These are phyloP conservation scores for Malassezia psittaci DNA, from an alignment of 1,284 basidiomycete genomes.

Conservation along the genomic window DNA sequence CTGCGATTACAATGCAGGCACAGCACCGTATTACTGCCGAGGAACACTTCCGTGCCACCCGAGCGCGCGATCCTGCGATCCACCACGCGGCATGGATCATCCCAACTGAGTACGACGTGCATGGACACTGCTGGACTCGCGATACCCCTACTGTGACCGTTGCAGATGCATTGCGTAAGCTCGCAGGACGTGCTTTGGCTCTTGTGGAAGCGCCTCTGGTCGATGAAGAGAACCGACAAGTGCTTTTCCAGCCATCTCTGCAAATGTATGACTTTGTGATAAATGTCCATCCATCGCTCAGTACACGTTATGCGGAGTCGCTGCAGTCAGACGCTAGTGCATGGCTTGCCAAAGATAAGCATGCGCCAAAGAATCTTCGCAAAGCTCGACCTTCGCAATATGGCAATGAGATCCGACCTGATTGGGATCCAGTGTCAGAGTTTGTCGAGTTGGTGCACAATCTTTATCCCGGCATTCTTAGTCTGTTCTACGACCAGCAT, in stretches of 20 bases:
- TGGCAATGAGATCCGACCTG: slow-evolving; percentile 24
- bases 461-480: slow-evolving; percentile 66
- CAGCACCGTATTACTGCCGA: slow-evolving; percentile 57
- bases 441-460: slow-evolving; percentile 59
- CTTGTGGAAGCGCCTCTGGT: slow-evolving; percentile 17
- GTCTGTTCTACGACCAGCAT: slow-evolving; percentile 72
- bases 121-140: slow-evolving; percentile 63
- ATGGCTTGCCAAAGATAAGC: slow-evolving; percentile 26
- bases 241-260: slow-evolving; percentile 71
- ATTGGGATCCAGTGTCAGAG: slow-evolving; percentile 66
- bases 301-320: slow-evolving; percentile 61
- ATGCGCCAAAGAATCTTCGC: slow-evolving; percentile 53
- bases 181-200: slow-evolving; percentile 24
- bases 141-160: slow-evolving; percentile 25
- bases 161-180: slow-evolving; percentile 32
- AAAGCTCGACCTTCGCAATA: slow-evolving; percentile 40
- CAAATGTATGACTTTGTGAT: slow-evolving; percentile 78
- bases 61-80: slow-evolving; percentile 42
- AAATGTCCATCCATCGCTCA: slow-evolving; percentile 58
- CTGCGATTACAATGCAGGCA: slow-evolving; percentile 45
- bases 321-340: slow-evolving; percentile 30
- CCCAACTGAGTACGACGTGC: slow-evolving; percentile 66
- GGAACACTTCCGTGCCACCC: slow-evolving; percentile 50
- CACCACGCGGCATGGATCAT: slow-evolving; percentile 64
- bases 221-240: slow-evolving; percentile 50